Conservation (phyloP, 2,329 filamentous ascomycete genomes). For the Penicillium griseofulvum region DNA sequence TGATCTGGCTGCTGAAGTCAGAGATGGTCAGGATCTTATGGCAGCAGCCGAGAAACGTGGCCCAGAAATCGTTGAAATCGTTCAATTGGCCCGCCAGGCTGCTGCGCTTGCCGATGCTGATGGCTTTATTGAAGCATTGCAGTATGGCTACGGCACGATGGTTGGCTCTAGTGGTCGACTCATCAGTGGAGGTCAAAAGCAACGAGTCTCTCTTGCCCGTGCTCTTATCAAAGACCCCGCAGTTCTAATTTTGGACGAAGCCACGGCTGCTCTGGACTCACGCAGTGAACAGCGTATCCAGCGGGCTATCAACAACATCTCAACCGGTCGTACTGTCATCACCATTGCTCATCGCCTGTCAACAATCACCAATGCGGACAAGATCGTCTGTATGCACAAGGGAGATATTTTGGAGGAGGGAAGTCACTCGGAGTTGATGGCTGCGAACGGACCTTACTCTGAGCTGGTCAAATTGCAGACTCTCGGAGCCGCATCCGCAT, state of each 20-base stretch:
- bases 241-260: slow-evolving; percentile 79
- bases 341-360: slow-evolving; percentile 64
- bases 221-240: slow-evolving; percentile 68
- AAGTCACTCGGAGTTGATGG: slow-evolving; percentile 51
- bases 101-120: slow-evolving; percentile 59
- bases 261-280: slow-evolving; percentile 61
- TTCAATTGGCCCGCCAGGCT: slow-evolving; percentile 41
- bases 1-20: slow-evolving; percentile 43
- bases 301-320: slow-evolving; percentile 52
- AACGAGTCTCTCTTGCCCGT: slow-evolving; percentile 75
- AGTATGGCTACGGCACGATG: slow-evolving; percentile 63
- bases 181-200: slow-evolving; percentile 77
- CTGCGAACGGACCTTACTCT: slow-evolving; percentile 41
- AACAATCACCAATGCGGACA: slow-evolving; percentile 56
- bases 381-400: slow-evolving; percentile 56
- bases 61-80: slow-evolving; percentile 50
- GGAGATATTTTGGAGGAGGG: slow-evolving; percentile 53
- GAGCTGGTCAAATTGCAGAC: slow-evolving; percentile 36
- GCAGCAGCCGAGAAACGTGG: slow-evolving; percentile 47
- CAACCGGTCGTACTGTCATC: slow-evolving; percentile 65
- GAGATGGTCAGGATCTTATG: slow-evolving; percentile 51
- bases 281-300: slow-evolving; percentile 54
- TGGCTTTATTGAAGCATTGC: slow-evolving; percentile 22
- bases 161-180: slow-evolving; percentile 72
- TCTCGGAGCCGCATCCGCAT: slow-evolving; percentile 52